Percentiles rank a stretch among this genome's conserved stretches.
These are phyloP conservation scores for Penicillium simplicissimum DNA, from an alignment of 495 filamentous ascomycete species.

Conservation along the genomic window DNA sequence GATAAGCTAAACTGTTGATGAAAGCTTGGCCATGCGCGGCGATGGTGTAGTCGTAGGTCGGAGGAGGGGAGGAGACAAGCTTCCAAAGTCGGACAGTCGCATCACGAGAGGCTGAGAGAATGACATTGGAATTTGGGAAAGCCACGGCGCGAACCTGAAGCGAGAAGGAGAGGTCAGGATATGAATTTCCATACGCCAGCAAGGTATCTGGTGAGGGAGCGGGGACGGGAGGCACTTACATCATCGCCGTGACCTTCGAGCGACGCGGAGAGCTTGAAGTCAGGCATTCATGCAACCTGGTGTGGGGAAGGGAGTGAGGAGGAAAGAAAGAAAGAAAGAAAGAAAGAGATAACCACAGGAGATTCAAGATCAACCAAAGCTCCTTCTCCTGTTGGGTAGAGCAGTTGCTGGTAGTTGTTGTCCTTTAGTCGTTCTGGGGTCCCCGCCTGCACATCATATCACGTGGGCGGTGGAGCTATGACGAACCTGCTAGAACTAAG, in stretches of 20 bases:
- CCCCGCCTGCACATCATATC: constrained; percentile 38
- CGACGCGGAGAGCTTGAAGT: constrained; percentile 82
- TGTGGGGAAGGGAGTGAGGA: background rate
- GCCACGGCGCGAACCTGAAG: constrained; percentile 81
- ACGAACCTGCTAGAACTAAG: constrained; percentile 32
- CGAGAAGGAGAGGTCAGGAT: constrained; percentile 14
- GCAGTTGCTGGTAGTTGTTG: constrained; percentile 19
- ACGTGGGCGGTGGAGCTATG: constrained; percentile 37
- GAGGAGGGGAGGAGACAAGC: constrained; percentile 60
- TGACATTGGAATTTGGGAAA: constrained; percentile 70
- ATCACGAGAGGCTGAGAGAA: constrained; percentile 88
- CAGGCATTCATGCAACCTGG: constrained; percentile 50
- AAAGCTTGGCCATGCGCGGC: constrained; percentile 75
- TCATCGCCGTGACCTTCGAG: constrained; percentile 80
- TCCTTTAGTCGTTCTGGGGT: constrained; percentile 32
- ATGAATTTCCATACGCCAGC: constrained; percentile 15
- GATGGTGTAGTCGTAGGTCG: constrained; percentile 73
- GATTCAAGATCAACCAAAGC: constrained; percentile 7
- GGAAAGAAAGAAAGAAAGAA: background rate
- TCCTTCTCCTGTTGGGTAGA: background rate
- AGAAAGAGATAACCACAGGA: constrained; percentile 5
- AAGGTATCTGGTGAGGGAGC: constrained; percentile 17
- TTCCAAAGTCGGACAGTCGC: constrained; percentile 88
- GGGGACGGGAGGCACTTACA: constrained; percentile 53
- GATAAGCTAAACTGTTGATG: constrained; percentile 79